A percentile compares a stretch with the other conserved stretches of the same genome.
phyloP scores from a whole-genome alignment of 768 basidiomycete genomes.

The Pisolithus sp. region DNA sequence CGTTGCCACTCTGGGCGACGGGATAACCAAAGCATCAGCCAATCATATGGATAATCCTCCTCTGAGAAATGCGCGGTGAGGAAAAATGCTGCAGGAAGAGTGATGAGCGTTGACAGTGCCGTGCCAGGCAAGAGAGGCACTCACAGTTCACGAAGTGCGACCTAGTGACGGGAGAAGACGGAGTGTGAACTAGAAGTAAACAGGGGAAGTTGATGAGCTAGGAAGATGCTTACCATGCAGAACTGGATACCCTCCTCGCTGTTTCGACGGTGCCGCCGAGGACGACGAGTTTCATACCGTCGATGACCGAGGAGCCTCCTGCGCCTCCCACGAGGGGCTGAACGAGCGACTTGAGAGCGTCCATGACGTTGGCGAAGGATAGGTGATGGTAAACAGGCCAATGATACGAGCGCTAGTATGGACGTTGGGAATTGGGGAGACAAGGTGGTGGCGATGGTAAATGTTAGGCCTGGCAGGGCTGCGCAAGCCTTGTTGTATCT shows the following conservation, averaged over 20 bases:
- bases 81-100: constrained; percentile 59
- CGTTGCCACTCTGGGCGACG: constrained; percentile 85
- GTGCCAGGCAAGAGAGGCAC: constrained; percentile 19
- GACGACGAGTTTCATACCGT: constrained; percentile 87
- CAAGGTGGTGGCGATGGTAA: constrained; percentile 19
- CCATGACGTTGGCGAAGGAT: constrained; percentile 42
- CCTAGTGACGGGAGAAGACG: constrained; percentile 34
- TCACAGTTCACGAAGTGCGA: constrained; percentile 84
- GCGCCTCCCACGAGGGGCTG: constrained; percentile 74
- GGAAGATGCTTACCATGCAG: constrained; percentile 56
- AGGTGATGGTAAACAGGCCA: constrained; percentile 30
- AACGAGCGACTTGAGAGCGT: constrained; percentile 74
- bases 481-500: constrained; percentile 13
- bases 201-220: neutral
- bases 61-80: constrained; percentile 86
- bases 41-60: constrained; percentile 87
- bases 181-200: constrained; percentile 7
- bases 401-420: constrained; percentile 25
- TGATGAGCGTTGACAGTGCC: constrained; percentile 1
- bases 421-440: constrained; percentile 11
- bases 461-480: constrained; percentile 6
- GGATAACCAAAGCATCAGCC: constrained; percentile 88
- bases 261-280: constrained; percentile 86
- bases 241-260: constrained; percentile 72
- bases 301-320: constrained; percentile 73